phyloP scores from a whole-genome alignment of 2,329 filamentous ascomycete species.

The Balansia obtecta region DNA sequence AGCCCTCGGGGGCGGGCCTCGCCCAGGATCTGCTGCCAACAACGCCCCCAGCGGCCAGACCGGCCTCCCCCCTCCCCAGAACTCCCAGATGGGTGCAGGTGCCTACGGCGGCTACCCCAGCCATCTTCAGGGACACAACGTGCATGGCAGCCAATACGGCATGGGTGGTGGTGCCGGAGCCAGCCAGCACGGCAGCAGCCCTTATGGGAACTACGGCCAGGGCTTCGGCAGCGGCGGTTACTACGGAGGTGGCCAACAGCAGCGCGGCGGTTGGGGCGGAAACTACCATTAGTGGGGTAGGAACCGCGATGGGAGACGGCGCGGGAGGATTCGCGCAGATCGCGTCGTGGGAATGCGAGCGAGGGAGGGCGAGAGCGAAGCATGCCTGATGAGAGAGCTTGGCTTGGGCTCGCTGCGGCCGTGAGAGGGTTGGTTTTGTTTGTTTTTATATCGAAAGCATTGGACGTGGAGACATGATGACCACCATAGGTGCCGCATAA shows the following conservation, averaged over 20 bases:
- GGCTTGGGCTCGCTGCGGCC: constrained; percentile 6
- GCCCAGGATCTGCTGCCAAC: constrained; percentile 47
- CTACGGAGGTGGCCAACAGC: constrained; percentile 31
- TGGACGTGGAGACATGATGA: constrained; percentile 20
- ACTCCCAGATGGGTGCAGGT: constrained; percentile 38
- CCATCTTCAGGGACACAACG: constrained; percentile 39
- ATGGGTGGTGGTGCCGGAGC: constrained; percentile 37
- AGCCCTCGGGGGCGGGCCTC: constrained; percentile 38
- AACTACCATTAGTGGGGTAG: constrained; percentile 41
- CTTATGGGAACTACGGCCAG: constrained; percentile 41
- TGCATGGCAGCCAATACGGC: constrained; percentile 44
- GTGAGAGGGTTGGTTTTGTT: constrained; percentile 6
- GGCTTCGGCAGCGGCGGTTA: constrained; percentile 35
- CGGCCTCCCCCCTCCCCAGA: constrained; percentile 44
- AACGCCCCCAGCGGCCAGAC: constrained; percentile 34
- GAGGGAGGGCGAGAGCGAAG: constrained; percentile 4
- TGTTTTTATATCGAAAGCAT: constrained; percentile 12
- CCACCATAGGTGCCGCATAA: constrained; percentile 13
- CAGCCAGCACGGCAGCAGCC: constrained; percentile 39
- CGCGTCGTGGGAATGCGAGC: constrained; percentile 1
- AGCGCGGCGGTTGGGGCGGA: constrained; percentile 44
- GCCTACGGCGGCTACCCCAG: constrained; percentile 42
- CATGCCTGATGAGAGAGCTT: constrained; percentile 9
- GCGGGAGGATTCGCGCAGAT: constrained; percentile 7
- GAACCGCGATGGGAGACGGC: constrained; percentile 15